Conservation (phyloP, 2,329 filamentous ascomycete genomes). For the Shiraia bambusicola region DNA sequence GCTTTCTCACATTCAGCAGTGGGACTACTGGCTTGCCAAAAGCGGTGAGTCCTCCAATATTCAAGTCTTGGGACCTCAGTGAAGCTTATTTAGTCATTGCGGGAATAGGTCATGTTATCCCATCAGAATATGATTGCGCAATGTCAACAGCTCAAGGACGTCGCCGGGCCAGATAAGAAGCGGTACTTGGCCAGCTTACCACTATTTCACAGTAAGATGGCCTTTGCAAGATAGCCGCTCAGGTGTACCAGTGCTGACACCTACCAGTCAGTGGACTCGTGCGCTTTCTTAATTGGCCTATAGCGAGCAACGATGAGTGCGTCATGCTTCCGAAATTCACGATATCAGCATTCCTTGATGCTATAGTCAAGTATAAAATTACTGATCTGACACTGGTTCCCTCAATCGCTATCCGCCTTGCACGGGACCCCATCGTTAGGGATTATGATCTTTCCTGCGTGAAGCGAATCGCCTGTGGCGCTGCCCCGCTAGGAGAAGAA, state of each 20-base stretch:
- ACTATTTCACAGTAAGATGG: constrained; percentile 41
- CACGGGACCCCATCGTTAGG: constrained; percentile 56
- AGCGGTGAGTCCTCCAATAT: too few relatives aligned
- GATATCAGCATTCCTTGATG: constrained; percentile 53
- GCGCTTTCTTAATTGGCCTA: constrained; percentile 60
- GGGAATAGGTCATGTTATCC: constrained; percentile 39
- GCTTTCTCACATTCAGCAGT: constrained; percentile 47
- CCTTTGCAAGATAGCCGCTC: too few relatives aligned
- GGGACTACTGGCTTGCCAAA: constrained; percentile 44
- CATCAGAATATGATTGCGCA: constrained; percentile 53
- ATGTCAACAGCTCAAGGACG: constrained; percentile 56
- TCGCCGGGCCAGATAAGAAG: constrained; percentile 46
- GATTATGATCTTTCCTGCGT: constrained; percentile 61
- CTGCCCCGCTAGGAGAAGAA: constrained; percentile 60
- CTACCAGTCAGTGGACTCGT: too few relatives aligned
- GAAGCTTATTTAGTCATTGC: too few relatives aligned
- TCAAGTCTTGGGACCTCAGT: too few relatives aligned
- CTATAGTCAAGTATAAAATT: constrained; percentile 51
- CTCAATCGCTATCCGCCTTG: constrained; percentile 61
- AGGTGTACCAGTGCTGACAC: too few relatives aligned
- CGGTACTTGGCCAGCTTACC: constrained; percentile 39
- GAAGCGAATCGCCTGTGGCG: constrained; percentile 60
- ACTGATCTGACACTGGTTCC: constrained; percentile 57
- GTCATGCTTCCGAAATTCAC: constrained; percentile 65
- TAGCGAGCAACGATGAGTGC: constrained; percentile 65